Conservation (phyloP, 768 basidiomycete species). For the Phanerochaete sordida region DNA sequence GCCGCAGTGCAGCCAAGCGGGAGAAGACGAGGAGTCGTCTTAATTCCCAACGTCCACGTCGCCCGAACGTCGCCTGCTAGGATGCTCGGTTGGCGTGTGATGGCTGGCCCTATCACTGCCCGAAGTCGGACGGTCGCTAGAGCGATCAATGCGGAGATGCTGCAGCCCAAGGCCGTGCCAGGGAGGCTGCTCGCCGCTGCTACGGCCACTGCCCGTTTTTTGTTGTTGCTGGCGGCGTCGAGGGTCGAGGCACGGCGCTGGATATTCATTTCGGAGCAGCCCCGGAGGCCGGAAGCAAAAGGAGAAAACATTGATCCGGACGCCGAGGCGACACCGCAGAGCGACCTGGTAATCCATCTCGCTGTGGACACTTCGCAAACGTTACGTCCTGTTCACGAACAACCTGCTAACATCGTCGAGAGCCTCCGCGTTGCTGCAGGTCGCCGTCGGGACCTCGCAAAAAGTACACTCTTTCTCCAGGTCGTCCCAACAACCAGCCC, state of each 20-base stretch:
- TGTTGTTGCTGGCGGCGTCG: neutral
- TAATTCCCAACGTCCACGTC: too few species aligned
- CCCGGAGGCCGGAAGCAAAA: neutral
- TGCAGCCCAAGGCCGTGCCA: neutral
- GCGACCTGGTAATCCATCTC: neutral
- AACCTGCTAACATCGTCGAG: slow-evolving; percentile 1
- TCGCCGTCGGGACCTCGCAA: neutral
- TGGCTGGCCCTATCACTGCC: neutral
- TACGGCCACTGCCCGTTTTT: neutral
- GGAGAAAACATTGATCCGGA: neutral
- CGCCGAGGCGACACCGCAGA: neutral
- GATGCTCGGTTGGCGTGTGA: neutral
- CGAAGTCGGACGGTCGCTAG: neutral
- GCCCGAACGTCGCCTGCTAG: neutral
- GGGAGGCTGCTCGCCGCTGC: neutral
- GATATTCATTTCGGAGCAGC: neutral
- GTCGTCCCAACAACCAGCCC: neutral
- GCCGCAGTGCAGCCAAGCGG: too few species aligned
- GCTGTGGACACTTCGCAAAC: neutral
- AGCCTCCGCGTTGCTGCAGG: neutral
- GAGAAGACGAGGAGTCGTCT: too few species aligned
- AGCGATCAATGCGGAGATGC: neutral
- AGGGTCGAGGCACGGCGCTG: neutral
- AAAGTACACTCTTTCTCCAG: slow-evolving; percentile 8
- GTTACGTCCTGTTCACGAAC: slow-evolving; percentile 1